Base-by-base conservation (phyloP, 768 basidiomycete genomes). In the Inosperma sp. region DNA sequence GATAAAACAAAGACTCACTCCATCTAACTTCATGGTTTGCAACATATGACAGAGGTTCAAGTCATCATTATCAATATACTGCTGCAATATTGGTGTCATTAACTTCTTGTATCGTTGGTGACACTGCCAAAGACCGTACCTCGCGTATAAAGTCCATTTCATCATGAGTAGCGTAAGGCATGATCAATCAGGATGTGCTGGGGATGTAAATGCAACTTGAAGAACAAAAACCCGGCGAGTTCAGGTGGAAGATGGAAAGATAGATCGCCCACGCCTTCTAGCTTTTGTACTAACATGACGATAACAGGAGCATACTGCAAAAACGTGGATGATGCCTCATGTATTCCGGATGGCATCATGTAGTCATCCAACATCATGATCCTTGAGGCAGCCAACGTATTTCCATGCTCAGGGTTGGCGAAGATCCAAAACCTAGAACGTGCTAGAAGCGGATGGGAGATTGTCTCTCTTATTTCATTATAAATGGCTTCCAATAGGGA, bases 1-100 rank as follows among this genome's bases (percentile, higher is more conserved):
- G 4, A 7, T n/a, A 19, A 25, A 27, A 27, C 21, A 14, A 13
- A 36, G 31, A 48, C 62, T 68, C 60, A 71, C 65, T 64, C 57
- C 67, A 48, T 67, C 73, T 8, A 81, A 65, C 42, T 73, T 74
- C 75, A 83, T 74, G 13, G 72, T 71, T 43, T 76, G 73, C 30
- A 83, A 51, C 0, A 82, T 65, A 40, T 73, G 69, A 59, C 81
- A 82, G 22, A 83, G 67, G 62, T 82, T 78, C 51, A 77, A 62
- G 44, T 77, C 73, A 51, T 63, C 51, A 13, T 62, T 55, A 30
- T 48, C 29, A 31, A 29, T 44, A 31, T n/a, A 31, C 30, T n/a
- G 46, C 23, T 35, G 41, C 61, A 58, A 31, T 54, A 40, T 56
- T 61, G 41, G 21, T 37, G 48, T n/a, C 22, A 50, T 13, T 37